These are phyloP conservation scores for Themeda triandra DNA, from an alignment of 176 grass and related monocot species.

Conservation along the genomic window DNA sequence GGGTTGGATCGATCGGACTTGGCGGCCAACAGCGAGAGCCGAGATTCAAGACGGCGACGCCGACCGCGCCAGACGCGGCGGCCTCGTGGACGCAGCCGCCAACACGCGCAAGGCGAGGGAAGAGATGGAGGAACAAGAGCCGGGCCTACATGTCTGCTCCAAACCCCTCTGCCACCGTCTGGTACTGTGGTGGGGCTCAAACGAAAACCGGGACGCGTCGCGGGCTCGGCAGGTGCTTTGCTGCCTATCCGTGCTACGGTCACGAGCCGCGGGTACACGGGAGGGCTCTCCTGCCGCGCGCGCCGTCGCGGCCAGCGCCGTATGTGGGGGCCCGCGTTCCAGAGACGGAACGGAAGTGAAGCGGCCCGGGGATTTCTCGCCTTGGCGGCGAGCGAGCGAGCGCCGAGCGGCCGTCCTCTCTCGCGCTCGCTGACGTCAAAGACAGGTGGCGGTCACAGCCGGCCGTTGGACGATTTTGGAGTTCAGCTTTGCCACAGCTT, in stretches of 20 bases:
- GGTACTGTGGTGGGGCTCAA: not conserved
- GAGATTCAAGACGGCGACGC: too few relatives aligned
- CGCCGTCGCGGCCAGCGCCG: too few relatives aligned
- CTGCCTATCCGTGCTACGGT: not conserved
- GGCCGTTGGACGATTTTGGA: slow-evolving; percentile 7
- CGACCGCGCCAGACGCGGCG: slow-evolving; percentile 1
- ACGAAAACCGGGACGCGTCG: not conserved
- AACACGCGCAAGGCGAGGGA: not conserved
- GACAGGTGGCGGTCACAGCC: slow-evolving; percentile 31
- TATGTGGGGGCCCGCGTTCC: not conserved
- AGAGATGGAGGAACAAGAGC: not conserved
- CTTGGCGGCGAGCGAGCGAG: slow-evolving; percentile 2
- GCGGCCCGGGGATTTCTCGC: slow-evolving; percentile 7
- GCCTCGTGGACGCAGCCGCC: not conserved
- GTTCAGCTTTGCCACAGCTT: slow-evolving; percentile 32
- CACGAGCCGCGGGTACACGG: slow-evolving; percentile 1
- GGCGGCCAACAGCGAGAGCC: too few relatives aligned
- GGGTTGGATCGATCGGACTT: too few relatives aligned
- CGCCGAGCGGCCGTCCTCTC: too few relatives aligned
- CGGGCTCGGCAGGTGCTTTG: not conserved
- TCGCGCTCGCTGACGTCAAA: slow-evolving; percentile 12
- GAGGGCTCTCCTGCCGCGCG: not conserved
- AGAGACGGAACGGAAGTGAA: not conserved
- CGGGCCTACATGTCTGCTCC: not conserved
- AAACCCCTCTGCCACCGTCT: slow-evolving; percentile 18